phyloP scores from a whole-genome alignment of 495 filamentous ascomycete genomes.

The Patellaria atrata region DNA sequence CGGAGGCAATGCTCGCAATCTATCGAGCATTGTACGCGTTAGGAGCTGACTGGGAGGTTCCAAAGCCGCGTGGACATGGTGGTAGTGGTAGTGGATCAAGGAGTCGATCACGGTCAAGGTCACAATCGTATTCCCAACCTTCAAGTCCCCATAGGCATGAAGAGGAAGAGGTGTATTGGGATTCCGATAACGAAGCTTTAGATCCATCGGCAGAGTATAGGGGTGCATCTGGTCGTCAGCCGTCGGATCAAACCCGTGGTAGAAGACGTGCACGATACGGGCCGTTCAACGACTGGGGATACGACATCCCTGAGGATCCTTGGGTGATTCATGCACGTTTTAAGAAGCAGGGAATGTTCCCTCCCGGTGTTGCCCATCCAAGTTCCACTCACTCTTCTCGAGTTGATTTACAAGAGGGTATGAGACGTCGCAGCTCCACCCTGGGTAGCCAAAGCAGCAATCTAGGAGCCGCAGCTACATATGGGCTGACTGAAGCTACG shows the following conservation, averaged over 20 bases:
- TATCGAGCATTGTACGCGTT: constrained; percentile 81
- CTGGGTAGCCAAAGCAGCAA: constrained; percentile 26
- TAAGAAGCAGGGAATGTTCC: constrained; percentile 54
- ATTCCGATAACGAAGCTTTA: constrained; percentile 3
- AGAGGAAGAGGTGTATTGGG: background rate
- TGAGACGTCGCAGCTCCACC: constrained; percentile 31
- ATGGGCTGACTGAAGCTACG: too few species aligned
- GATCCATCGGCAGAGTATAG: background rate
- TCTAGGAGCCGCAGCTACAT: constrained; percentile 8
- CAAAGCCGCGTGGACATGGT: constrained; percentile 27
- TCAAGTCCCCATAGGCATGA: too few species aligned
- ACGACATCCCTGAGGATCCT: constrained; percentile 77
- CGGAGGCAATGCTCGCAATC: constrained; percentile 85
- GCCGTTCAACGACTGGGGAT: constrained; percentile 35
- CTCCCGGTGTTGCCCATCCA: constrained; percentile 36
- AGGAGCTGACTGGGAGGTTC: constrained; percentile 71
- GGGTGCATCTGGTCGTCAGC: background rate
- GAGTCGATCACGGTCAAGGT: constrained; percentile 18
- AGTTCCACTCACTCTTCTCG: constrained; percentile 42
- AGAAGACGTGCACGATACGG: constrained; percentile 18
- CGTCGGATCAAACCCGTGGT: too few species aligned
- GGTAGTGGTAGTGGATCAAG: constrained; percentile 9
- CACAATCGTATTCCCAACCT: too few species aligned
- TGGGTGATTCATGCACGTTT: constrained; percentile 93
- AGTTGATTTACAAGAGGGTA: constrained; percentile 33